Base-by-base conservation (phyloP, 2,329 filamentous ascomycete genomes). In the Cladophialophora immunda region DNA sequence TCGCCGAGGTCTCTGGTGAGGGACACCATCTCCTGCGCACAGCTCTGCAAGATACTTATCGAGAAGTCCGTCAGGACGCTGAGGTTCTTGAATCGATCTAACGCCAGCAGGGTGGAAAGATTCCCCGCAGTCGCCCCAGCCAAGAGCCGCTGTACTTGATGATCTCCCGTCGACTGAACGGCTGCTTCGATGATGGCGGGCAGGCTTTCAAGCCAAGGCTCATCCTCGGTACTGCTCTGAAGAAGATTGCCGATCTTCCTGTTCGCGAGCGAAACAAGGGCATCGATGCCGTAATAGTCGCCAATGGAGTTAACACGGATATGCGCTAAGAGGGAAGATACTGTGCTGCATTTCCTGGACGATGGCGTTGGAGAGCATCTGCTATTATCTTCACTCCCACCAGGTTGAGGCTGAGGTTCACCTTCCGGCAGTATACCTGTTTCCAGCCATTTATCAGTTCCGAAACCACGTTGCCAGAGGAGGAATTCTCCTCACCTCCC, bases 221-320 rank as follows among this genome's bases (percentile, higher is more conserved):
- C 11, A 2, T 22, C n/a, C 4, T 22, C 11, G 0, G n/a, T 6
- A 22, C 22, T 6, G 7, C 4, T 11, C 7, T 22, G 41, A 22
- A 66, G 19, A 22, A 47, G 34, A 19, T 54, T 11, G 50, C 53
- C 22, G 47, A 64, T 55, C 52, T 55, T 55, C 9, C 19, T 55
- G 32, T 55, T 55, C 27, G 52, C 52, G 6, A 55, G 22, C 6
- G 52, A 55, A 34, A 55, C 52, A n/a, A 55, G 52, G 29, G 5
- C 15, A 3, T 55, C 52, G 9, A 55, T 30, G 15, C 52, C 19
- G 52, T 22, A 55, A 22, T 55, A 55, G 22, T 55, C 52, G 27
- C 52, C 52, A 25, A 55, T 55, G 5, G 52, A 55, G 11, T 55
- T 55, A 25, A 55, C 52, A 15, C 25, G 52, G 32, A 55, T 55